Base-by-base conservation (phyloP, 495 filamentous ascomycete genomes). In the Xylaria castorea region DNA sequence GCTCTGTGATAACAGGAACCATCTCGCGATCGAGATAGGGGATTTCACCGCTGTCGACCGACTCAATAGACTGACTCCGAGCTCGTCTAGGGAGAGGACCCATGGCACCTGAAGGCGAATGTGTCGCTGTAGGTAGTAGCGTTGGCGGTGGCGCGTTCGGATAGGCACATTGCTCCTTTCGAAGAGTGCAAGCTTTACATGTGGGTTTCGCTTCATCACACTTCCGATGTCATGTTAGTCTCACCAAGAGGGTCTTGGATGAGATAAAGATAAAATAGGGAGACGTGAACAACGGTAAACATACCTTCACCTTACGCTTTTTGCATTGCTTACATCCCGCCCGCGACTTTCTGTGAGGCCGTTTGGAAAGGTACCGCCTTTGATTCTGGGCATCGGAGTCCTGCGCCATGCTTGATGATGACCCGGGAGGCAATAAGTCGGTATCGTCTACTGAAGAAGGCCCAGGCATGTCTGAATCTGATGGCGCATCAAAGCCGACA, bases 281-380 rank as follows among this genome's bases (percentile, higher is more conserved):
- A n/a, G 22, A 4, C 5, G 27, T 7, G 7, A 42, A 71, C 5
- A 25, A 50, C 27, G 16, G 42, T 40, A 27, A 84, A 66, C 79
- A 78, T 63, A 78, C 73, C 38, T 42, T 42, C n/a, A 83, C 77
- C 76, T 87, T 87, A 75, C 84, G 84, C 71, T 77, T 83, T 66
- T 83, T 82, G 74, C 87, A 88, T 32, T 81, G 81, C 25, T 75
- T 73, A 55, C 81, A 83, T n/a, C 86, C 86, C n/a, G 77, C 77
- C 53, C 85, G 80, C 0, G 85, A 86, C 74, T 88, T 88, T 68
- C 79, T 84, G 70, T 87, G 86, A 36, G 86, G 85, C 25, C 86
- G 79, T 73, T 87, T 88, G 36, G 85, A 48, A 58, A 85, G 79
- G 60, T 83, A 86, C 0, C 80, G 81, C 61, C 69, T 82, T 57